Conservation (phyloP, 1,284 basidiomycete genomes). For the Irpex lacteus region DNA sequence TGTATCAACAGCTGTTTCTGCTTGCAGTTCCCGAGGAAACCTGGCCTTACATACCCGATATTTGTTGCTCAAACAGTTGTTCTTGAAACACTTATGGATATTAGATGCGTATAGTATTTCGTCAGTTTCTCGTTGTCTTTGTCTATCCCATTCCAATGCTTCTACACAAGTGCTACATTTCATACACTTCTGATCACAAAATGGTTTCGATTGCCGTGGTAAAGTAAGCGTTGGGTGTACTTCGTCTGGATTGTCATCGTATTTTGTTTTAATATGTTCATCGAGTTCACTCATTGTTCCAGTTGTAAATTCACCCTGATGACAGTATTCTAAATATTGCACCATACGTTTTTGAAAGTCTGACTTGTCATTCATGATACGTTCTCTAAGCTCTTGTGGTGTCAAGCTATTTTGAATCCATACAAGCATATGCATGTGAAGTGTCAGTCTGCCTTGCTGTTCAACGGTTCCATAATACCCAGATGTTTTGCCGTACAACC, state of each 20-base stretch:
- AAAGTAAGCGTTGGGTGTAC: too few relatives aligned
- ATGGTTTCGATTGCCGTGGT: too few relatives aligned
- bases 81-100: not conserved
- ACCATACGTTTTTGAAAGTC: constrained; percentile 24
- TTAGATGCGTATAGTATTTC: not conserved
- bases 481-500: constrained; percentile 28
- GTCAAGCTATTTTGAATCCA: constrained; percentile 22
- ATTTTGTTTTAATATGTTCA: not conserved
- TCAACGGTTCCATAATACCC: constrained; percentile 35
- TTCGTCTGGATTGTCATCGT: too few relatives aligned
- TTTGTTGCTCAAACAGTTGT: too few relatives aligned
- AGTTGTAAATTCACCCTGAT: constrained; percentile 5
- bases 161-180: too few relatives aligned
- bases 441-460: constrained; percentile 32
- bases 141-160: constrained; percentile 3
- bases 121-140: constrained; percentile 3
- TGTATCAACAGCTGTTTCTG: constrained; percentile 22
- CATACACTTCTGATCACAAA: too few relatives aligned
- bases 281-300: not conserved
- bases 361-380: constrained; percentile 19
- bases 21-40: constrained; percentile 26
- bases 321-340: constrained; percentile 2
- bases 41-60: constrained; percentile 23
- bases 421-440: constrained; percentile 22
- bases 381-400: constrained; percentile 22